Base-by-base conservation (phyloP, 2,329 filamentous ascomycete genomes). In the Cadophora sp. region DNA sequence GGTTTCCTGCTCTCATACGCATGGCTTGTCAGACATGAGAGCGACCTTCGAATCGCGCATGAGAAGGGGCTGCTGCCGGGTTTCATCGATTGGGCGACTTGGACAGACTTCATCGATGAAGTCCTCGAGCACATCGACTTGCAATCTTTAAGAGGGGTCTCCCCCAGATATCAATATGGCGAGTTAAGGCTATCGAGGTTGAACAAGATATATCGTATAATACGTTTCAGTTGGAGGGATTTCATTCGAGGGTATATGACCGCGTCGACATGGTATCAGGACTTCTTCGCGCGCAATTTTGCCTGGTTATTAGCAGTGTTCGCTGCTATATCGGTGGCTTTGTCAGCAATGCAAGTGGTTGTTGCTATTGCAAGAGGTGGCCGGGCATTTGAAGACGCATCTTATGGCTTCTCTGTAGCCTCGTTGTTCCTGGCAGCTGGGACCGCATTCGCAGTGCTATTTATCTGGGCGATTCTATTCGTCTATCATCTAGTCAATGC, bases 311-410 rank as follows among this genome's bases (percentile, higher is more conserved):
- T 81, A 1, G 75, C 78, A 18, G 73, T 79, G 1, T 79, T 80
- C 2, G 81, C 79, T 6, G 84, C 81, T 67, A 71, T 84, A 24
- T 79, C 78, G 53, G 71, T 85, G 18, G 76, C 83, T 27, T 76
- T 86, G 41, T 80, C 80, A 2, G 83, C 82, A 0, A 83, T 86
- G 80, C 83, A 85, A 73, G 81, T 85, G 11, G 81, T 80, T 4
- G 71, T 84, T 24, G 76, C 77, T 6, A 80, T 77, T 0, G 68
- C 77, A 4, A 60, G 47, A 61, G 36, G 22, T 7, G 24, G 59
- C 20, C 3, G 14, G 22, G 66, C 53, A 14, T 67, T 69, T 67
- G 39, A 66, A 22, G 20, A 66, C 24, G 59, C 48, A 39, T 68
- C 48, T 18, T 70, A 67, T 64, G 59, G 68, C 48, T 68, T 68